A percentile compares a stretch with the other conserved stretches of the same genome.
Evolutionary conservation across 2,329 filamentous ascomycete genomes (phyloP).

Genomic region (Exserohilum rostratum): DNA sequence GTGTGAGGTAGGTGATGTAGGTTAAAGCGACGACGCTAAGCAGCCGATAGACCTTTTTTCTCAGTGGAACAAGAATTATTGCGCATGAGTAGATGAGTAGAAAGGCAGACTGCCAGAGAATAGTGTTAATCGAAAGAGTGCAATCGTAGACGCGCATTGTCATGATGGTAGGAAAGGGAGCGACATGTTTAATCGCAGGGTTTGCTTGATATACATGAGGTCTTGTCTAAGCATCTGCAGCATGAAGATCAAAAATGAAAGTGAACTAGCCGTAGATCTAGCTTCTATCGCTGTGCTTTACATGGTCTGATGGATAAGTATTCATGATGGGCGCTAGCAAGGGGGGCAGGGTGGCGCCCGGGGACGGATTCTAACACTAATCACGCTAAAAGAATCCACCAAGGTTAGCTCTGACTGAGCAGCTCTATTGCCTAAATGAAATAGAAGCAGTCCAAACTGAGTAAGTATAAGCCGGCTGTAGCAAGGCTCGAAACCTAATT

Average conservation of each 20-base stretch:
- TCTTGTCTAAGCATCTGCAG: not conserved
- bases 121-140: not conserved
- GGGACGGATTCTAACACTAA: too few species aligned
- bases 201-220: not conserved
- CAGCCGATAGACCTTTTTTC: not conserved
- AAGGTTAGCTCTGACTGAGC: too few species aligned
- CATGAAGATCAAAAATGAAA: not conserved
- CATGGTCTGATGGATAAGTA: too few species aligned
- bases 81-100: not conserved
- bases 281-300: not conserved
- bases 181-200: not conserved
- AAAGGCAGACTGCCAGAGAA: not conserved
- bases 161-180: not conserved
- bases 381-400: too few species aligned
- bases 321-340: too few species aligned
- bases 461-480: too few species aligned
- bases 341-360: too few species aligned
- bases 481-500: too few species aligned
- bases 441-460: too few species aligned
- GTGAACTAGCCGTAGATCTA: not conserved
- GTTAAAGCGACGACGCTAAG: not conserved
- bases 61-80: not conserved
- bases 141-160: not conserved
- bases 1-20: not conserved
- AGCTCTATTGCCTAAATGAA: too few species aligned